Base-by-base conservation (phyloP, 768 basidiomycete genomes). In the Pleurotus cornucopiae region DNA sequence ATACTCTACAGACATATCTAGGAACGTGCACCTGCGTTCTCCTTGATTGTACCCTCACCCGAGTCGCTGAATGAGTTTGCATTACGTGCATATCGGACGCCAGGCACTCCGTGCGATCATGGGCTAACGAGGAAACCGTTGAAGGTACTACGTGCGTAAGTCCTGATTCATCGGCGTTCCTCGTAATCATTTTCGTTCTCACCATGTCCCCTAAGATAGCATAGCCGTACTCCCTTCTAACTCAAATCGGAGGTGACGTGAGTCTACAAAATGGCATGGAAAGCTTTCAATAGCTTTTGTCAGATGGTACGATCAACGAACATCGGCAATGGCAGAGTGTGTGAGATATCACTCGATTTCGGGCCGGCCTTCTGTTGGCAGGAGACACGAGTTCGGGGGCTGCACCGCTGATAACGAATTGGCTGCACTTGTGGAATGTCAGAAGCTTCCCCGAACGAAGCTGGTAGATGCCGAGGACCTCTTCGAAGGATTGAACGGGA, bases 221-320 rank as follows among this genome's bases (percentile, higher is more conserved):
- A 6, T 6, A 12, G 37, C 41, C 39, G 14, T 53, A 40, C 14
- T 41, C 51, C 51, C 51, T 21, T 53, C 51, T 53, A 53, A 53
- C 51, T 53, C 51, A 53, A 53, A 53, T 18, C 20, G 38, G 51
- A 37, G 46, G 18, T 53, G 51, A 53, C 51, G 51, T 53, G 14
- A 41, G 11, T 44, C 39, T 39, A 53, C 39, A 37, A 53, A 53
- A 14, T 21, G n/a, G 20, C n/a, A 44, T 44, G 30, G 30, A 34
- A 34, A 44, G n/a, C 41, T 21, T 6, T 14, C n/a, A 9, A 44
- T 21, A 44, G 20, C 41, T 44, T n/a, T 16, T 44, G 41, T 44
- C 41, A 16, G 41, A 44, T 16, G n/a, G n/a, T 43, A 2, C 30
- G 9, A 34, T 34, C 30, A 34, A 34, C 20, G 41, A 44, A 21